phyloP scores from a whole-genome alignment of 768 basidiomycete species.

The Roridomyces roridus region DNA sequence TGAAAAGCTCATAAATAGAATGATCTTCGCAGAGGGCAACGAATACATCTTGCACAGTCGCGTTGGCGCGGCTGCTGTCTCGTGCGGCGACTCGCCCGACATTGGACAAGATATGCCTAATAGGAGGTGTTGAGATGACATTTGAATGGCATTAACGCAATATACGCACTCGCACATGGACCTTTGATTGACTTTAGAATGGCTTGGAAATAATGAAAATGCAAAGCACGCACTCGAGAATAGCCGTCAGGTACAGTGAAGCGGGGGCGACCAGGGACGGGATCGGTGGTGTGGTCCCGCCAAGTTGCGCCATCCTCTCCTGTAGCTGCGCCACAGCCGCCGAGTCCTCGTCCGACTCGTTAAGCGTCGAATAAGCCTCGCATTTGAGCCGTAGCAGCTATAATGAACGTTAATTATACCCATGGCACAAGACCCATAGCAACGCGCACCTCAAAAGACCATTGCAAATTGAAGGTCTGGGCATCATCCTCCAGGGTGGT shows the following conservation, averaged over 20 bases:
- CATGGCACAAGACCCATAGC: neutral
- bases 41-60: slow-evolving; percentile 83
- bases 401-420: slow-evolving; percentile 6
- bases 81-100: slow-evolving; percentile 85
- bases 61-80: slow-evolving; percentile 80
- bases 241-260: slow-evolving; percentile 89
- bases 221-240: slow-evolving; percentile 78
- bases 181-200: slow-evolving; percentile 48
- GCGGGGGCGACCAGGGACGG: slow-evolving; percentile 75
- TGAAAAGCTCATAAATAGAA: slow-evolving; percentile 83
- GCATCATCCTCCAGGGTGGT: slow-evolving; percentile 54
- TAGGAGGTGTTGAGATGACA: slow-evolving; percentile 7
- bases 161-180: slow-evolving; percentile 84
- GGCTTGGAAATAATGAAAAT: slow-evolving; percentile 22
- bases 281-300: slow-evolving; percentile 54
- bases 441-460: slow-evolving; percentile 72
- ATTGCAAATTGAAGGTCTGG: slow-evolving; percentile 70
- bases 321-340: slow-evolving; percentile 66
- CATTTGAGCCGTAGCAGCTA: slow-evolving; percentile 86
- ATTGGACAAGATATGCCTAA: slow-evolving; percentile 83
- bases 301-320: slow-evolving; percentile 62
- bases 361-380: slow-evolving; percentile 86
- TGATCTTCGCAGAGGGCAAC: slow-evolving; percentile 91
- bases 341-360: slow-evolving; percentile 79
- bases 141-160: slow-evolving; percentile 2